Evolutionary conservation across 495 filamentous ascomycete species (phyloP), one percentile per base, ranked within the genome.

Genomic region (Tuber microsphaerosporum): DNA sequence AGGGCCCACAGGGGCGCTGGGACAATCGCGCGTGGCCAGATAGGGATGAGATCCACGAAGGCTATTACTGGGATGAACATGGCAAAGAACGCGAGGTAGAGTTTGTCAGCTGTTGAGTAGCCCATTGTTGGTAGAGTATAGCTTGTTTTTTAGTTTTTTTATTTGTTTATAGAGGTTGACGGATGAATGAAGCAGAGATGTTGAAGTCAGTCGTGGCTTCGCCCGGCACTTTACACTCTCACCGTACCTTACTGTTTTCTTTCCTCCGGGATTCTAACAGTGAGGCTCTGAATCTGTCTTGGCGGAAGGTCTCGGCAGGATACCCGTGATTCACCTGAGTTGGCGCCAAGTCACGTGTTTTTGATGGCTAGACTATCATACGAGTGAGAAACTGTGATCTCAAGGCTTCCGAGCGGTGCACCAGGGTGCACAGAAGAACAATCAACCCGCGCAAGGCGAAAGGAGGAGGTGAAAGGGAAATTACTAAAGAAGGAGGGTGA

Each of bases 51-150:
- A 31, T 82, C 81, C 72, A 82, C 71, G 75, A 82, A 74, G 34
- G 74, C 72, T 51, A 82, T 82, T n/a, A 77, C 48, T 9, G 65
- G 70, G n/a, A 75, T 71, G 71, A 82, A 82, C 70, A 79, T 79
- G 19, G 65, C 46, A 19, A 77, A 78, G 74, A 82, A 76, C 22
- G 71, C 74, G 3, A 75, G 39, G n/a, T 79, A 76, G 34, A 71
- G 61, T 48, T 75, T 79, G 34, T 77, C 76, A 22, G 72, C 72
- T 14, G 73, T 69, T 69, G 78, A 71, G 71, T 70, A 68, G 8
- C 69, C 73, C 77, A 79, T 79, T 14, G 34, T 72, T 71, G 41
- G 16, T 39, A 71, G 41, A 2, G 74, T 48, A 65, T 14, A 45
- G 19, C 0, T 17, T 75, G 14, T 43, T 39, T 39, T 37, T 73